phyloP scores from a whole-genome alignment of 108 stramenopile species.

The Cyclostephanos tholiformis region DNA sequence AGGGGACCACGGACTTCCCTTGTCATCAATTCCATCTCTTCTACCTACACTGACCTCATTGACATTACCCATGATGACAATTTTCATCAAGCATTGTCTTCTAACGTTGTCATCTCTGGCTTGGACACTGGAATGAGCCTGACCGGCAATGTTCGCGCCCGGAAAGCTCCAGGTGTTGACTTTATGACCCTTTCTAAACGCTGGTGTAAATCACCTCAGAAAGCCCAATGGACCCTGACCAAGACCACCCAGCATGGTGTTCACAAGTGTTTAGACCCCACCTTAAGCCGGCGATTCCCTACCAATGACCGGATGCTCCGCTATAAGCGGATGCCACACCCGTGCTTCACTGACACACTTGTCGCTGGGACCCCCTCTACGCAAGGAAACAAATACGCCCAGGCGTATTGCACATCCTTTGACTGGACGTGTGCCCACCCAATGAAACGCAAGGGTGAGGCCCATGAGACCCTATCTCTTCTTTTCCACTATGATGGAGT shows the following conservation, averaged over 20 bases:
- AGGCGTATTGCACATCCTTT: slow-evolving; percentile 16
- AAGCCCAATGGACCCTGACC: slow-evolving; percentile 23
- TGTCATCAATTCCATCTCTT: not conserved
- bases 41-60: not conserved
- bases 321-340: slow-evolving; percentile 7
- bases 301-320: not conserved
- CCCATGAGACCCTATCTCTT: not conserved
- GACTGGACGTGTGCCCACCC: too few species aligned
- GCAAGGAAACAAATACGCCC: slow-evolving; percentile 9
- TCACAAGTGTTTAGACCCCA: not conserved
- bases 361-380: not conserved
- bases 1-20: not conserved
- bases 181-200: slow-evolving; percentile 18
- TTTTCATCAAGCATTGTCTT: not conserved
- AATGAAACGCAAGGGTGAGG: slow-evolving; percentile 1
- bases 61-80: too few species aligned
- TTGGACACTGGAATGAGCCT: not conserved
- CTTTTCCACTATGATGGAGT: slow-evolving; percentile 14
- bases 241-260: not conserved
- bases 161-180: not conserved
- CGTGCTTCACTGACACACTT: not conserved
- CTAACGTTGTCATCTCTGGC: not conserved
- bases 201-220: slow-evolving; percentile 28
- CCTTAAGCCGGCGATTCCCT: not conserved
- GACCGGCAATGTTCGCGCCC: not conserved